Evolutionary conservation across 2,329 filamentous ascomycete species (phyloP), one percentile per base, ranked within the genome.

Genomic region (Pyrenochaeta sp.): DNA sequence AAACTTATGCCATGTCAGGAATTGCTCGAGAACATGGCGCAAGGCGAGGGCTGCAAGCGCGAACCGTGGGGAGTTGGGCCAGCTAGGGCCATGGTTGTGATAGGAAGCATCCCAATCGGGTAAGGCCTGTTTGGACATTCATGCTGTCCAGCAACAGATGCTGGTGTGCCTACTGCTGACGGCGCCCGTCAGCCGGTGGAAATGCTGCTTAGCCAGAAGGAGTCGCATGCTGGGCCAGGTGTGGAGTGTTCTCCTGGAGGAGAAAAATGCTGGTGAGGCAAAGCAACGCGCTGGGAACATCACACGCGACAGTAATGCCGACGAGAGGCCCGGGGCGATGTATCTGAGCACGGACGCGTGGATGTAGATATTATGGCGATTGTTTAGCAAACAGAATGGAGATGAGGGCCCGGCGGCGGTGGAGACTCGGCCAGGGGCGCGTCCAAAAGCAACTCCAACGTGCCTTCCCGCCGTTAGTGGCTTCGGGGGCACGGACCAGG

Each of bases 401-500:
- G 27, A 39, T 30, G 23, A 23, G 17, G 36, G 26, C 38, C 40
- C 31, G 41, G n/a, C 29, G 34, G 31, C 41, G 31, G 9, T 24
- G 14, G 28, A 22, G 23, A 30, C 17, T 11, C 13, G 24, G 29
- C 15, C 20, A 18, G 36, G 34, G 31, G 20, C 15, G 29, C 20
- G 9, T 27, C 21, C 35, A 41, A 36, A 44, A 40, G 35, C 24
- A 37, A 41, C 11, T 21, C 11, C 24, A 48, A 15, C 28, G 19
- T 27, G 32, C 38, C 20, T 35, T 26, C 21, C 27, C 38, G 38
- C 47, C 47, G 47, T 46, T 46, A 35, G 23, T 44, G 36, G 41
- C 35, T 30, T 28, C 38, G 31, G 41, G 42, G 21, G 38, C 37
- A 24, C 3, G 3, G 17, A n/a, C n/a, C n/a, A n/a, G n/a, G 23